These are phyloP conservation scores for Penicillium griseofulvum DNA, from an alignment of 2,329 filamentous ascomycete genomes.

Conservation along the genomic window DNA sequence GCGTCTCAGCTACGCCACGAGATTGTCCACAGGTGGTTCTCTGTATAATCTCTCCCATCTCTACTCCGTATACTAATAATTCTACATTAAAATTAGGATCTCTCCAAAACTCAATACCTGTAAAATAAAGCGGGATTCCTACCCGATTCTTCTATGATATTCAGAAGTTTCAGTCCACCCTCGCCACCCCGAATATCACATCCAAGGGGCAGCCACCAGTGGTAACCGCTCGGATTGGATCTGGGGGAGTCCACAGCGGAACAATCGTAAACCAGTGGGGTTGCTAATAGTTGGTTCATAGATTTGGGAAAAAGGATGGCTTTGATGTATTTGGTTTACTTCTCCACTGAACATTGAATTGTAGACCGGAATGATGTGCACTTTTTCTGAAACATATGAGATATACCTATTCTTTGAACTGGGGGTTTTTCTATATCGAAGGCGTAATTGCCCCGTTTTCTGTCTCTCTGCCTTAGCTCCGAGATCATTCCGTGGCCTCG, in stretches of 20 bases:
- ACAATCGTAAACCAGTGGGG: conserved; percentile 24
- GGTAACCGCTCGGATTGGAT: conserved; percentile 17
- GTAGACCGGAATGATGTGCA: background rate
- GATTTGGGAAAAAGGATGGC: background rate
- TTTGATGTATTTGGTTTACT: background rate
- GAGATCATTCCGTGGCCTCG: background rate
- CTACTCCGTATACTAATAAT: background rate
- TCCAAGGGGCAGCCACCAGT: conserved; percentile 10
- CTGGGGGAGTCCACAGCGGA: conserved; percentile 20
- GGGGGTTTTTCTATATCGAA: background rate
- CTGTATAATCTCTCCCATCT: too few relatives aligned
- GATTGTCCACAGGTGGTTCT: background rate
- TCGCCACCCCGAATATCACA: background rate
- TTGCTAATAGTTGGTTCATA: conserved; percentile 4
- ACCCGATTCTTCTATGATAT: background rate
- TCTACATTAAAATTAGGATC: background rate
- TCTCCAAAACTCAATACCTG: background rate
- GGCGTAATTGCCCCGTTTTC: background rate
- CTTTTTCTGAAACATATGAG: background rate
- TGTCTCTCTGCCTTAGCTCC: background rate
- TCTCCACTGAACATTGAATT: background rate
- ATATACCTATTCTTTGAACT: background rate
- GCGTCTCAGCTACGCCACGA: conserved; percentile 20
- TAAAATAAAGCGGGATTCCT: background rate
- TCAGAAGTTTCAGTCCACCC: background rate